Percentiles rank a stretch among this genome's conserved stretches.
These are phyloP conservation scores for Umbelopsis sp. DNA, from an alignment of 371 early-diverging fungal species.

Conservation along the genomic window DNA sequence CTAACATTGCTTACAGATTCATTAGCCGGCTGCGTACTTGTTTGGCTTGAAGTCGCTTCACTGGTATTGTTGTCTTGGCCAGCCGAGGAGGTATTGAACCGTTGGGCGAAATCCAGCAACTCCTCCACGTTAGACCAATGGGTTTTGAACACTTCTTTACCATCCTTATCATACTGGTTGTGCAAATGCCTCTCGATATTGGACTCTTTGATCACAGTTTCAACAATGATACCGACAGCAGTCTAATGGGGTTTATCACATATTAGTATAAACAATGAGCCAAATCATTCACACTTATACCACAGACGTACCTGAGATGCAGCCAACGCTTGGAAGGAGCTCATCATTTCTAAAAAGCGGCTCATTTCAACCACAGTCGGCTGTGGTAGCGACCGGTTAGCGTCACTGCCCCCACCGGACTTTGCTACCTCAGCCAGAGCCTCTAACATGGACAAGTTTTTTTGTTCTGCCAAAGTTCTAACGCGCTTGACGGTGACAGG, in stretches of 20 bases:
- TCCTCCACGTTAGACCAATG: conserved; percentile 23
- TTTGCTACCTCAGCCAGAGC: conserved; percentile 17
- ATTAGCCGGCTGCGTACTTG: neutral
- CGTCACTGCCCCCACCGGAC: neutral
- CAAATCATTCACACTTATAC: too few relatives aligned
- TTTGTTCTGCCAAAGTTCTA: conserved; percentile 15
- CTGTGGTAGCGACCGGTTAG: neutral
- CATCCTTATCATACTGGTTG: neutral
- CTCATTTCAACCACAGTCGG: conserved; percentile 21
- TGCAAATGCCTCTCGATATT: neutral
- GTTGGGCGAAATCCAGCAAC: conserved; percentile 14
- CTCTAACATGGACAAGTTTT: conserved; percentile 11
- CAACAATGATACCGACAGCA: conserved; percentile 17
- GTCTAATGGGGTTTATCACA: neutral
- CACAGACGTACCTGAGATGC: too few relatives aligned
- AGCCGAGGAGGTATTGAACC: neutral
- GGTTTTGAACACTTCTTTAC: neutral
- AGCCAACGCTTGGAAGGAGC: too few relatives aligned
- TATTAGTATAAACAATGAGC: too few relatives aligned
- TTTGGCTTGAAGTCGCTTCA: neutral
- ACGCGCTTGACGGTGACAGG: conserved; percentile 39
- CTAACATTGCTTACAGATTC: too few relatives aligned
- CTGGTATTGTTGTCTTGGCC: neutral
- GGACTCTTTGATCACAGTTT: conserved; percentile 25
- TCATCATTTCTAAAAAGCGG: conserved; percentile 22